These are phyloP conservation scores for Trichocladium uniseriatum DNA, from an alignment of 495 filamentous ascomycete genomes.

Conservation along the genomic window DNA sequence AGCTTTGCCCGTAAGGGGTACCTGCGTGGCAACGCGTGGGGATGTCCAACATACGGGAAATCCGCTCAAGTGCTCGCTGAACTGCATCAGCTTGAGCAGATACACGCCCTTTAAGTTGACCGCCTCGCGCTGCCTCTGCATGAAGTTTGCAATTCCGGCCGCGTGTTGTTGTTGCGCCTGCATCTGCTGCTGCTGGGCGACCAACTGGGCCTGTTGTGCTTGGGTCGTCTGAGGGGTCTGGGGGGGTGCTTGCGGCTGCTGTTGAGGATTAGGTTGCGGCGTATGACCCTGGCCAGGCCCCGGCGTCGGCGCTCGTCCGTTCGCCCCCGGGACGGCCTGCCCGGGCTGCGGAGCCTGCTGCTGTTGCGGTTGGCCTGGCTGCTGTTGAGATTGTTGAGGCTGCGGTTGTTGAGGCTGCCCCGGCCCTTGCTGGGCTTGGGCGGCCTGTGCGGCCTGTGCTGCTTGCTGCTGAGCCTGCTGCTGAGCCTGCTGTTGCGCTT, in stretches of 20 bases:
- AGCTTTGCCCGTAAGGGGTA: constrained; percentile 1
- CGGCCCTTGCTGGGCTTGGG: constrained; percentile 40
- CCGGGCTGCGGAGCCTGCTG: constrained; percentile 35
- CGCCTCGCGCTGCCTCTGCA: constrained; percentile 39
- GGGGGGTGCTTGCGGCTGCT: constrained; percentile 31
- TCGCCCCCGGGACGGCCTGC: constrained; percentile 24
- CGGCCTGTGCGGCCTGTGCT: constrained; percentile 36
- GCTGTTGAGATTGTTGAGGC: constrained; percentile 23
- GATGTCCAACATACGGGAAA: constrained; percentile 46
- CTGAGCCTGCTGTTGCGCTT: constrained; percentile 34
- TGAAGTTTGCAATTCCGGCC: constrained; percentile 18
- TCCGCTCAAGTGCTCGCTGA: constrained; percentile 60
- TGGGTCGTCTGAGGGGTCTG: constrained; percentile 41
- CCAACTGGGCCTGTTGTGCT: constrained; percentile 42
- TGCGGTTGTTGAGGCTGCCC: constrained; percentile 27
- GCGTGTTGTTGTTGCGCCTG: constrained; percentile 13
- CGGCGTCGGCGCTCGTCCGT: constrained; percentile 24
- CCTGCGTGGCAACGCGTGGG: neutral
- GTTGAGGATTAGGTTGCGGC: constrained; percentile 34
- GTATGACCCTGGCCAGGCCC: constrained; percentile 23
- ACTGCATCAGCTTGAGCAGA: constrained; percentile 56
- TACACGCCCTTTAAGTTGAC: constrained; percentile 50
- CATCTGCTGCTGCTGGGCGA: constrained; percentile 13
- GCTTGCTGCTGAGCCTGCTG: constrained; percentile 40
- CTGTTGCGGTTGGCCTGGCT: constrained; percentile 23